A percentile compares a stretch with the other conserved stretches of the same genome.
phyloP scores from a whole-genome alignment of 805 yeast species.

The Alloascoidea africana region DNA sequence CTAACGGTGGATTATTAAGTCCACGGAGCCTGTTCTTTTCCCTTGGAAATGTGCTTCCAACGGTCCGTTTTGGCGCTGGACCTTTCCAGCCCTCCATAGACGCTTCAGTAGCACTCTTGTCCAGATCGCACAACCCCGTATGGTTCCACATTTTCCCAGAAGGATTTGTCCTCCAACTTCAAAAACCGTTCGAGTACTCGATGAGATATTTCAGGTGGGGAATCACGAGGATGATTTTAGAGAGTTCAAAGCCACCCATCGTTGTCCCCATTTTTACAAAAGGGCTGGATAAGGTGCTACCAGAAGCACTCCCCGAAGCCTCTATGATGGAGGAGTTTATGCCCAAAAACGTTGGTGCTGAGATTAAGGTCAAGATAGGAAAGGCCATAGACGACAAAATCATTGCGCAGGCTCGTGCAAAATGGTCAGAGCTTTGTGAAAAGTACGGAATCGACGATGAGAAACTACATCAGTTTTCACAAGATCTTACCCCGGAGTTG shows the following conservation, averaged over 20 bases:
- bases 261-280: constrained; percentile 74
- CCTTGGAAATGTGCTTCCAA: constrained; percentile 77
- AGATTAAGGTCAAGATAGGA: constrained; percentile 58
- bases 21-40: constrained; percentile 41
- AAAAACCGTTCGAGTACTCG: constrained; percentile 67
- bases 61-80: constrained; percentile 82
- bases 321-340: constrained; percentile 38
- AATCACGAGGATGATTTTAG: constrained; percentile 67
- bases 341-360: constrained; percentile 52
- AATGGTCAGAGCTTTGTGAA: constrained; percentile 53
- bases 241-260: constrained; percentile 70
- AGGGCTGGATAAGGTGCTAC: constrained; percentile 79
- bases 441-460: constrained; percentile 34
- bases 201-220: constrained; percentile 98
- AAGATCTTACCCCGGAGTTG: constrained; percentile 46
- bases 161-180: constrained; percentile 77
- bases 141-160: constrained; percentile 97
- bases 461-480: constrained; percentile 4
- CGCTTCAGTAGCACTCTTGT: constrained; percentile 65
- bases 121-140: constrained; percentile 13
- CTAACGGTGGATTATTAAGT: neutral
- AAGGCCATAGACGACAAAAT: constrained; percentile 44
- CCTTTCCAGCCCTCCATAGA: constrained; percentile 87
- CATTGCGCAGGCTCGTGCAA: constrained; percentile 44
- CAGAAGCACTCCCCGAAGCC: constrained; percentile 49